A percentile compares a stretch with the other conserved stretches of the same genome.
These are phyloP conservation scores for Vigna mungo DNA, from an alignment of 306 rosid genomes.

Conservation along the genomic window DNA sequence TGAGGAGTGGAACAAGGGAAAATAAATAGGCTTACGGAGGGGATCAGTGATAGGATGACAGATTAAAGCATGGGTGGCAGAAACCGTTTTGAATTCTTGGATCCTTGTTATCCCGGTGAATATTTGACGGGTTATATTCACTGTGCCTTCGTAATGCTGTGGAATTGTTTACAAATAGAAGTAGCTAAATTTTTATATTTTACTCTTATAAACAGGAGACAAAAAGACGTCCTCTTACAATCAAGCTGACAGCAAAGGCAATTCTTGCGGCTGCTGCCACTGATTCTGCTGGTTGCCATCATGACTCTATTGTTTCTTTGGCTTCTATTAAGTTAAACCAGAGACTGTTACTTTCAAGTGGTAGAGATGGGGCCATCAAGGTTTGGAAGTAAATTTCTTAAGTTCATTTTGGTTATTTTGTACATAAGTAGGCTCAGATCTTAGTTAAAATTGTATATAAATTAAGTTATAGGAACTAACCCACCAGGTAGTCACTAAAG, in stretches of 20 bases:
- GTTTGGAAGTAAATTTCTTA: conserved; percentile 80
- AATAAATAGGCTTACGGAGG: background rate
- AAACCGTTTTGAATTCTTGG: conserved; percentile 19
- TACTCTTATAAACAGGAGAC: conserved; percentile 70
- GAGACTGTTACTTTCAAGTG: conserved; percentile 80
- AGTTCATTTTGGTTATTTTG: conserved; percentile 44
- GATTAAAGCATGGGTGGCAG: background rate
- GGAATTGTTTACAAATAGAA: conserved; percentile 21
- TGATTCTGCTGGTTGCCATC: conserved; percentile 93
- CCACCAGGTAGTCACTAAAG: conserved; percentile 23
- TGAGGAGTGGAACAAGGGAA: background rate
- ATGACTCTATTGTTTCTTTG: conserved; percentile 80
- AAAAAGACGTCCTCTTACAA: conserved; percentile 74
- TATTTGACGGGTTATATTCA: background rate
- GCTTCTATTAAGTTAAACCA: conserved; percentile 96
- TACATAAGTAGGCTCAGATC: conserved; percentile 55
- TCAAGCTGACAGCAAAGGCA: conserved; percentile 77
- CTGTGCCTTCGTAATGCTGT: conserved; percentile 27
- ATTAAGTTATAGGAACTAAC: conserved; percentile 41
- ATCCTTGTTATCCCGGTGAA: conserved; percentile 9
- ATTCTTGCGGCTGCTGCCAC: conserved; percentile 91
- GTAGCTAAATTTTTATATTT: conserved; percentile 29
- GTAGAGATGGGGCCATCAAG: conserved; percentile 97
- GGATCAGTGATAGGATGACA: background rate
- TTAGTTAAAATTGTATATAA: conserved; percentile 55